Conservation (phyloP, 768 basidiomycete species). For the Infundibulicybe gibba region DNA sequence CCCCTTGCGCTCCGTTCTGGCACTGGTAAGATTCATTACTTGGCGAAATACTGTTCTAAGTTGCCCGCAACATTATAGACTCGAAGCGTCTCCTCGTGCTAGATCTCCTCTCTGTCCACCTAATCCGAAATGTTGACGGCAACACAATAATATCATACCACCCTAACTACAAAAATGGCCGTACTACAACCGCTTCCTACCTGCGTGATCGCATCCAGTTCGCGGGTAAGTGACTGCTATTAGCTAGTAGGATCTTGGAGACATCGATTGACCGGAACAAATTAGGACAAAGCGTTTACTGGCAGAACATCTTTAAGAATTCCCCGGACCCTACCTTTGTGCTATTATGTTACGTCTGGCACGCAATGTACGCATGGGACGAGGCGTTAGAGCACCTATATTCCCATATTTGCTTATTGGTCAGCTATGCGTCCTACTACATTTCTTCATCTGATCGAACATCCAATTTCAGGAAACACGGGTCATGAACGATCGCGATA, state of each 20-base stretch:
- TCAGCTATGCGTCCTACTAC: constrained; percentile 1
- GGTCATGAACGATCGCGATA: constrained; percentile 36
- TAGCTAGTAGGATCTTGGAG: not conserved
- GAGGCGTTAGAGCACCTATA: constrained; percentile 20
- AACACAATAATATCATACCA: constrained; percentile 52
- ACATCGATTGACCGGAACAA: not conserved
- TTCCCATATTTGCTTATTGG: constrained; percentile 18
- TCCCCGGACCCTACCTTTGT: constrained; percentile 20
- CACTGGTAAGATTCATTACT: constrained; percentile 8
- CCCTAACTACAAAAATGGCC: constrained; percentile 27
- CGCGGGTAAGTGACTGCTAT: constrained; percentile 28
- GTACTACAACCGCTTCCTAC: constrained; percentile 36
- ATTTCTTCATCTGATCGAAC: not conserved
- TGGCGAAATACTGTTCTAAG: not conserved
- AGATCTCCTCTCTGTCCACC: constrained; percentile 46
- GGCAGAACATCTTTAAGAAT: constrained; percentile 19
- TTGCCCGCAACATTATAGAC: constrained; percentile 10
- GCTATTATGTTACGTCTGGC: constrained; percentile 20
- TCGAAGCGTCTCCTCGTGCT: constrained; percentile 32
- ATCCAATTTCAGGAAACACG: constrained; percentile 33
- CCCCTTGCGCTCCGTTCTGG: constrained; percentile 31
- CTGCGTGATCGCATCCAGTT: constrained; percentile 47
- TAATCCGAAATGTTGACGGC: constrained; percentile 37
- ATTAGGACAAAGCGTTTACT: constrained; percentile 19
- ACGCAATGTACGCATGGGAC: constrained; percentile 22